Conservation (phyloP, 768 basidiomycete species). For the Bullera alba region DNA sequence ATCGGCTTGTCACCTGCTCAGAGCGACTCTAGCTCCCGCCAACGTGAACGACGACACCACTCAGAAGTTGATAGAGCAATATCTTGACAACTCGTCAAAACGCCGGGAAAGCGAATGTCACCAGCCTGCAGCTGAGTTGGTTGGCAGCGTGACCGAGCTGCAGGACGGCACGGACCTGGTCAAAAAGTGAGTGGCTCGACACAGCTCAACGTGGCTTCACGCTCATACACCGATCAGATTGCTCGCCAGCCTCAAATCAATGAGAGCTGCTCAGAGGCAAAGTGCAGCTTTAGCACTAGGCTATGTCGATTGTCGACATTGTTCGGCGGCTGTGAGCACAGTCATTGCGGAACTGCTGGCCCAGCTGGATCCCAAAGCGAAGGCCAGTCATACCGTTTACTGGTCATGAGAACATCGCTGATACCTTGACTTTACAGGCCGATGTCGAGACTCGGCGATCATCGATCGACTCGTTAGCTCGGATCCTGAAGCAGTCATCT, state of each 20-base stretch:
- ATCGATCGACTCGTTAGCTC: constrained; percentile 25
- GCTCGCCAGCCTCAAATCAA: constrained; percentile 24
- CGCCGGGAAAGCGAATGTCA: constrained; percentile 62
- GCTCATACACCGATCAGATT: constrained; percentile 10
- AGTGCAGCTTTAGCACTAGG: constrained; percentile 34
- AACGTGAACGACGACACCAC: constrained; percentile 40
- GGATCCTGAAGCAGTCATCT: constrained; percentile 7
- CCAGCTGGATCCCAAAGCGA: constrained; percentile 19
- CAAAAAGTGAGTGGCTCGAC: constrained; percentile 60
- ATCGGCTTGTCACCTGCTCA: constrained; percentile 66
- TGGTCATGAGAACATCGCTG: neutral
- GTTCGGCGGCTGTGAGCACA: constrained; percentile 1
- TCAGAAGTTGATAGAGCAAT: constrained; percentile 45
- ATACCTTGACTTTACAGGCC: constrained; percentile 7
- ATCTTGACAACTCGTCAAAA: constrained; percentile 63
- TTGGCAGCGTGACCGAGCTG: constrained; percentile 63
- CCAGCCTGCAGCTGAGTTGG: constrained; percentile 65
- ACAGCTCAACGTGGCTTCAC: neutral
- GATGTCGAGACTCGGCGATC: constrained; percentile 41
- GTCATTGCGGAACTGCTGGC: constrained; percentile 20
- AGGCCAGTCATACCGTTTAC: constrained; percentile 12
- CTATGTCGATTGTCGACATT: constrained; percentile 12
- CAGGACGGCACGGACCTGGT: constrained; percentile 61
- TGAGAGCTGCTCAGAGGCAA: constrained; percentile 26
- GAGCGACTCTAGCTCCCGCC: constrained; percentile 58